These are phyloP conservation scores for Phallus indusiatus DNA, from an alignment of 768 basidiomycete genomes.

Conservation along the genomic window DNA sequence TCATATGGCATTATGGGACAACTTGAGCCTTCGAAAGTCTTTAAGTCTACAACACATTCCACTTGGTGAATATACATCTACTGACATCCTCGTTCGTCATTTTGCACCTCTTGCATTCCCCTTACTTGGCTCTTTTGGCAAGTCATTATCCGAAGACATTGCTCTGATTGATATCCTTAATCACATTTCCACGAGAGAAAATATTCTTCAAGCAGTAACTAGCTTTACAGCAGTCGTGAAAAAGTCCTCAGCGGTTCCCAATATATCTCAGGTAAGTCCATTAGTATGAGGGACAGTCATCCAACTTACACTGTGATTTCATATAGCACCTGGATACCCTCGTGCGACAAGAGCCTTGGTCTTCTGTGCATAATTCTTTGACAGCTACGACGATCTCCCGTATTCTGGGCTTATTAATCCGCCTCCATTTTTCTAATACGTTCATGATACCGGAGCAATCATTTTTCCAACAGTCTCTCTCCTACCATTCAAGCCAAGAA, in stretches of 20 bases:
- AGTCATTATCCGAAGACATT: background rate
- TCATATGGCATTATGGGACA: background rate
- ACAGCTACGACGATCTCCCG: background rate
- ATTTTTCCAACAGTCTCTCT: background rate
- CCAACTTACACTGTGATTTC: background rate
- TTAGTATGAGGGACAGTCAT: background rate
- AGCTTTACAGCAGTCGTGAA: background rate
- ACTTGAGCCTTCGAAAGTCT: background rate
- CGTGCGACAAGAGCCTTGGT: background rate
- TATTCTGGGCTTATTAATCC: background rate
- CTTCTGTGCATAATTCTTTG: background rate
- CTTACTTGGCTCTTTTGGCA: background rate
- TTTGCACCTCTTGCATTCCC: background rate
- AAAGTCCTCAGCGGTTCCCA: background rate
- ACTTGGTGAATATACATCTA: background rate
- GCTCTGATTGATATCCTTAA: background rate
- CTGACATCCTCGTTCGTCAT: background rate
- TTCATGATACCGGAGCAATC: background rate
- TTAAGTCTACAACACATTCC: background rate
- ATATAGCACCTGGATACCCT: background rate
- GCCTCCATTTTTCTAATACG: background rate
- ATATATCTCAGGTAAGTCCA: background rate
- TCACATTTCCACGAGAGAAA: background rate
- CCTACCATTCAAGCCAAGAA: background rate
- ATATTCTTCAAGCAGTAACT: background rate